phyloP scores from a whole-genome alignment of 306 rosid genomes.

The Castanea crenata region DNA sequence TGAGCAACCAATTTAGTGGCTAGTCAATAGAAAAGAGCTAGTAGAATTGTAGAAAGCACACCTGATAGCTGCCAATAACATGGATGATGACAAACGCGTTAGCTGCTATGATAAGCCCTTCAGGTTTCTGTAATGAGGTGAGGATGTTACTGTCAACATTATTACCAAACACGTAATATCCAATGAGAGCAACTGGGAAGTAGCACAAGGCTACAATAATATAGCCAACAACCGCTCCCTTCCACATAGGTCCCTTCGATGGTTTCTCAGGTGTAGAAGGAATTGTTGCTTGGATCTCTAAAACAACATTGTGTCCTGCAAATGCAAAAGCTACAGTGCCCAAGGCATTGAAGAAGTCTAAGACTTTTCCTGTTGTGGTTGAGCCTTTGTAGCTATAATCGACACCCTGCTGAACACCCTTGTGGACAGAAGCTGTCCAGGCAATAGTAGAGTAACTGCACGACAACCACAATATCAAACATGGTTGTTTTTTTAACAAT shows the following conservation, averaged over 20 bases:
- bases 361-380: conserved; percentile 32
- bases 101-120: conserved; percentile 67
- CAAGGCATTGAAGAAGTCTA: conserved; percentile 59
- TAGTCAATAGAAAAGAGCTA: background rate
- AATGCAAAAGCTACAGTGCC: conserved; percentile 74
- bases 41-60: background rate
- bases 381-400: conserved; percentile 34
- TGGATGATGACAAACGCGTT: conserved; percentile 72
- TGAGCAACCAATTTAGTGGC: background rate
- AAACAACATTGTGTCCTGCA: conserved; percentile 75
- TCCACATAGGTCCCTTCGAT: conserved; percentile 81
- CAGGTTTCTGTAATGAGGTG: conserved; percentile 52
- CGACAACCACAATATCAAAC: conserved; percentile 3
- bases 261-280: conserved; percentile 78
- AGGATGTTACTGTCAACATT: conserved; percentile 55
- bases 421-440: conserved; percentile 52
- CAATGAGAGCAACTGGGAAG: conserved; percentile 71
- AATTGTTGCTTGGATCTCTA: conserved; percentile 87
- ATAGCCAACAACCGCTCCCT: conserved; percentile 62
- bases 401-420: conserved; percentile 53
- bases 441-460: conserved; percentile 78
- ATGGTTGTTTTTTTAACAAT: background rate
- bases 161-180: conserved; percentile 61
- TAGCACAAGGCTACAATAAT: conserved; percentile 68
- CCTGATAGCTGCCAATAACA: conserved; percentile 82